Base-by-base conservation (phyloP, 371 early-diverging fungal genomes). In the Mucor circinelloides region DNA sequence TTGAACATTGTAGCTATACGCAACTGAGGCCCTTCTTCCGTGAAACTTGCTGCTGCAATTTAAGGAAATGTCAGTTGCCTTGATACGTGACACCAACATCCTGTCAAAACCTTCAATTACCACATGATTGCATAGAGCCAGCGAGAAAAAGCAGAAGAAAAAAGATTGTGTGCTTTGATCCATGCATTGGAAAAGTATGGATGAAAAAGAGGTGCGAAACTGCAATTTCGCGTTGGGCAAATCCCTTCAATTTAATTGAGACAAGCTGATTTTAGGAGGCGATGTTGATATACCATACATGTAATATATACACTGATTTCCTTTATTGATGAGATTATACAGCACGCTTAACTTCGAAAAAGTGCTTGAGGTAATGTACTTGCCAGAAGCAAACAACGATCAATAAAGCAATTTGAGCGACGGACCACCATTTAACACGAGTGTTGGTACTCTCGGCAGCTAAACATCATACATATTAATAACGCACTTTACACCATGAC, bases 401-500 rank as follows among this genome's bases (percentile, higher is more conserved):
- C 48, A 93, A 74, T 61, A 92, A 74, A 21, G 66, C 78, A 38
- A 86, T 72, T 75, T 93, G 90, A 56, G 86, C 78, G 23, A 90
- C 67, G n/a, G 92, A 90, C 93, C 93, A 92, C 89, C 90, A 90
- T 62, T 89, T 85, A 36, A 91, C 91, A 68, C 93, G 88, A 36
- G 83, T 69, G 71, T 92, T 90, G n/a, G 91, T 91, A 74, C 86
- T 87, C 74, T 91, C 90, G 67, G 89, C 90, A 71, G 93, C 92
- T 92, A 77, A 1, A 30, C 15, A 58, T 28, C 42, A 30, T 92
- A 76, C 7, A n/a, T 15, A 58, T 32, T 44, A 30, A 23, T 21
- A 21, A 3, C 6, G 23, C 23, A 23, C 23, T 27, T 52, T 15
- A 15, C 0, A 27, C 4, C 38, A 40, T 27, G 13, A 21, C 7